Evolutionary conservation across 805 yeast species (phyloP), one percentile per base, ranked within the genome.

Genomic region (Grigorovia transvaalensis): DNA sequence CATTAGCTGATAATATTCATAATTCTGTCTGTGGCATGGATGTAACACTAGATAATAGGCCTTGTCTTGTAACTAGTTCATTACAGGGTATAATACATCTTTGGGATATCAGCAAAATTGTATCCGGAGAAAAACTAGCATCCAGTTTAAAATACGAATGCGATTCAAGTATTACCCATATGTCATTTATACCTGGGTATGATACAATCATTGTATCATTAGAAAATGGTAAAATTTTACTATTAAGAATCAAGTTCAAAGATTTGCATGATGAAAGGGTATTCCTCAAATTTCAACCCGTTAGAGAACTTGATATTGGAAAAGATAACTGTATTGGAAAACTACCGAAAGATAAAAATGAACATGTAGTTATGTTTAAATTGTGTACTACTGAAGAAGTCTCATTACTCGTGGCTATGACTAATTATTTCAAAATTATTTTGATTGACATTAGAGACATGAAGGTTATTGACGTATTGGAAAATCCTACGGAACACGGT

Each of bases 31-130:
- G 74, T 20, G 69, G 82, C 29, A 62, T 88, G 9, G 78, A 74
- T 1, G 76, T 79, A 0, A 75, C 86, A 5, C 81, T 84, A 0
- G 55, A 55, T 4, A 81, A 84, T 30, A 75, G 80, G 15, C 77
- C 77, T 23, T 84, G 79, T 56, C 81, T 91, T 56, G 70, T 88
- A 2, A 82, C 93, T 1, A 96, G 89, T 1, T 87, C 93, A 8
- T 85, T 82, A 47, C 76, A 77, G 30, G 96, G 97, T 0, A 62
- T 70, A 1, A 60, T 93, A 43, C 84, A 80, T 56, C 66, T 91
- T 0, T 93, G 97, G 97, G 95, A 88, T 61, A 67, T 82, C 0
- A 59, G 70, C 9, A 78, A 81, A 53, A 68, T 90, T 41, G 88
- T 82, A 50, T 77, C 76, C 51, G 85, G 84, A 44, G 78, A 81